A percentile compares a stretch with the other conserved stretches of the same genome.
phyloP scores from a whole-genome alignment of 768 basidiomycete genomes.

The Amanita jacksonii region DNA sequence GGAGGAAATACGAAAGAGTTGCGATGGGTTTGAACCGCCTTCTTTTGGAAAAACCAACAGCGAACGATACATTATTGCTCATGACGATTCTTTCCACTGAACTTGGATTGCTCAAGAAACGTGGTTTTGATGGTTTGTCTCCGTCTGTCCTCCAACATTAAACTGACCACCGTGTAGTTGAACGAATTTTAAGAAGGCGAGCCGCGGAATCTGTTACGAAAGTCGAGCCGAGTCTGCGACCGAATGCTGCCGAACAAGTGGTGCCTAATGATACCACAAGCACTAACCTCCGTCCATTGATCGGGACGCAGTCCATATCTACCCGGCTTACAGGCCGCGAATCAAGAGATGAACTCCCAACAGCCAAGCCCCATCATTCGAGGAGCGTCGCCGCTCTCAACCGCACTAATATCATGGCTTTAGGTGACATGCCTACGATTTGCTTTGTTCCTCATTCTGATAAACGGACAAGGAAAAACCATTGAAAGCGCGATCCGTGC shows the following conservation, averaged over 20 bases:
- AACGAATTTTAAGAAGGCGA: conserved; percentile 83
- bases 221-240: not conserved
- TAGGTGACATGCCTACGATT: not conserved
- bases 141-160: conserved; percentile 11
- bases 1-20: conserved; percentile 50
- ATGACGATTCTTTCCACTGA: conserved; percentile 94
- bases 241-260: not conserved
- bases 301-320: not conserved
- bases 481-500: conserved; percentile 65
- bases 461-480: conserved; percentile 27
- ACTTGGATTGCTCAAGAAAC: conserved; percentile 64
- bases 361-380: not conserved
- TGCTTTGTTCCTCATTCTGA: not conserved
- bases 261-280: not conserved
- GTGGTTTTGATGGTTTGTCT: conserved; percentile 72
- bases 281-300: not conserved
- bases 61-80: conserved; percentile 82
- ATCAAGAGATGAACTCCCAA: not conserved
- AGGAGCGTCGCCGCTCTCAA: not conserved
- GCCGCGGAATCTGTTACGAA: conserved; percentile 35
- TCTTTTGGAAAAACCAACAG: conserved; percentile 68
- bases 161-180: no score
- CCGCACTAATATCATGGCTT: not conserved
- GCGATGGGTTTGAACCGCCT: conserved; percentile 75
- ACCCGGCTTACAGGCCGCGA: not conserved